phyloP scores from a whole-genome alignment of 73 alveolate genomes.

The Blepharisma japonicum region DNA sequence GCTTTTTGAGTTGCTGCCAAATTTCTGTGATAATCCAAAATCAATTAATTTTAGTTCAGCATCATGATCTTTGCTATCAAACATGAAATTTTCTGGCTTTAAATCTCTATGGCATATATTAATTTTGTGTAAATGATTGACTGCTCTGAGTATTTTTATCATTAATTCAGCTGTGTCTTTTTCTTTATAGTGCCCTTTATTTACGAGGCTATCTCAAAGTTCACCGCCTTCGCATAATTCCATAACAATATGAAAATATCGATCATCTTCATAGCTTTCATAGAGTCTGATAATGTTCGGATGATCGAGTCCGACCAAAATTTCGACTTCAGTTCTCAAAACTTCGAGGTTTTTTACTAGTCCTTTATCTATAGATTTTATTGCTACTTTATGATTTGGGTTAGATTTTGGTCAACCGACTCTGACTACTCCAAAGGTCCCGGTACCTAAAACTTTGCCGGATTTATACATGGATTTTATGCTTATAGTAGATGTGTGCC shows the following conservation, averaged over 20 bases:
- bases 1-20: neutral
- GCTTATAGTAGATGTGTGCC: too few relatives aligned
- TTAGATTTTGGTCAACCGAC: neutral
- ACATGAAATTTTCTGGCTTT: constrained; percentile 24
- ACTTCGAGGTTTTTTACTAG: neutral
- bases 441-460: constrained; percentile 37
- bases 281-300: constrained; percentile 58
- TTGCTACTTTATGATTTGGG: constrained; percentile 23
- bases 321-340: constrained; percentile 38
- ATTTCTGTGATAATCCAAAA: constrained; percentile 15
- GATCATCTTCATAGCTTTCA: constrained; percentile 50
- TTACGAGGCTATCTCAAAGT: constrained; percentile 43
- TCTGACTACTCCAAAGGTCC: constrained; percentile 38
- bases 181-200: constrained; percentile 29
- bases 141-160: constrained; percentile 37
- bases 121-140: constrained; percentile 45
- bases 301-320: constrained; percentile 47
- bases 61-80: neutral
- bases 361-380: constrained; percentile 21
- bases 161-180: constrained; percentile 19
- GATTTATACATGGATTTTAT: constrained; percentile 26
- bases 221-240: constrained; percentile 67
- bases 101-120: constrained; percentile 46
- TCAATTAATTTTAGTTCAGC: constrained; percentile 16
- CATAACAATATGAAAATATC: constrained; percentile 49